Evolutionary conservation across 495 filamentous ascomycete genomes (phyloP).

Genomic region (Neurospora pannonica): DNA sequence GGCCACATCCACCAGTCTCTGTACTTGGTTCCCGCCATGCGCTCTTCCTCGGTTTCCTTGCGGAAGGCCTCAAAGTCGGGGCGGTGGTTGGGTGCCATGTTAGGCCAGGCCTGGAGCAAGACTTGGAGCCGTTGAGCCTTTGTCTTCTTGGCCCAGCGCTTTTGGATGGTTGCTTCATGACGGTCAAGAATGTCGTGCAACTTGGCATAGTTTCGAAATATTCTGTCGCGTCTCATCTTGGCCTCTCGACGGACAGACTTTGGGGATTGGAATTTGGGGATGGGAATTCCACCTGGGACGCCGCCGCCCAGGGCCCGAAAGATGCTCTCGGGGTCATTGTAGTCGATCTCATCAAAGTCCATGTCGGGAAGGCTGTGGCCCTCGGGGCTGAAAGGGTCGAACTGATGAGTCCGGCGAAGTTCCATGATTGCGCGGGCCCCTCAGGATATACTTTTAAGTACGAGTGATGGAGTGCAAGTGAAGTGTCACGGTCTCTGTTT

Average conservation of each 20-base stretch:
- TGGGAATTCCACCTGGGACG: not conserved
- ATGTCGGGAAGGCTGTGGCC: too few relatives aligned
- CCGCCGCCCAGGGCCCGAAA: not conserved
- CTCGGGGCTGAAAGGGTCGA: too few relatives aligned
- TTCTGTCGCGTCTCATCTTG: not conserved
- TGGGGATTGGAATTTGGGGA: not conserved
- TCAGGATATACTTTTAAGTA: too few relatives aligned
- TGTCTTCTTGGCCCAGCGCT: constrained; percentile 42
- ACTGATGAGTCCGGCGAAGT: too few relatives aligned
- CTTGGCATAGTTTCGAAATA: not conserved
- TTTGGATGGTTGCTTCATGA: constrained; percentile 36
- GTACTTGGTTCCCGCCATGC: constrained; percentile 1
- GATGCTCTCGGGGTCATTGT: constrained; percentile 6
- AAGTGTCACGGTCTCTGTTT: too few relatives aligned
- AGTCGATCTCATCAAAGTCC: not conserved
- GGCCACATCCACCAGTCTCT: constrained; percentile 36
- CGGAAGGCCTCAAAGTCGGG: constrained; percentile 40
- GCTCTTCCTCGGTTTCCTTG: constrained; percentile 10
- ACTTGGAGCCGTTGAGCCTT: constrained; percentile 29
- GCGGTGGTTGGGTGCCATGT: constrained; percentile 39
- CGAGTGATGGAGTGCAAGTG: too few relatives aligned
- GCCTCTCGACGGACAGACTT: constrained; percentile 3
- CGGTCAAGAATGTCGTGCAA: constrained; percentile 25
- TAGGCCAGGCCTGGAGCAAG: constrained; percentile 35
- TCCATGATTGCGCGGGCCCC: too few relatives aligned